A percentile compares a stretch with the other conserved stretches of the same genome.
These are phyloP conservation scores for Annulohypoxylon stygium DNA, from an alignment of 495 filamentous ascomycete species.

Conservation along the genomic window DNA sequence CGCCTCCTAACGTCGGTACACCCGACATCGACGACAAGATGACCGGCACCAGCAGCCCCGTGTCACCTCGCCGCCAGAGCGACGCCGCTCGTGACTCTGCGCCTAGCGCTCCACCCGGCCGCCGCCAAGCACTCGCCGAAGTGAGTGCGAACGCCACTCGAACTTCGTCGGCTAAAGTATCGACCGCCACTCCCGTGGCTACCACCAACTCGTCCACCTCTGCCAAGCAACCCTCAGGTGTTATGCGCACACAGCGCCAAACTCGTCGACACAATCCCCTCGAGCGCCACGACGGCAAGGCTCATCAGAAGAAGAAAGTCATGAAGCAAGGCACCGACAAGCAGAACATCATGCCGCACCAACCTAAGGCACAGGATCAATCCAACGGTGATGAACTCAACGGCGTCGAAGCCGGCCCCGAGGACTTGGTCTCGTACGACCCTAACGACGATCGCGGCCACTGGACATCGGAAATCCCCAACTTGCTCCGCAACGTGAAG, in stretches of 20 bases:
- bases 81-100: not conserved
- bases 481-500: not conserved
- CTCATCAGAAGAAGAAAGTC: not conserved
- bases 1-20: not conserved
- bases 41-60: not conserved
- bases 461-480: not conserved
- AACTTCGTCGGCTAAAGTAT: not conserved
- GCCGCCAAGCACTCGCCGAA: not conserved
- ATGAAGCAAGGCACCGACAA: not conserved
- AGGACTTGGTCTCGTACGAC: slow-evolving; percentile 23
- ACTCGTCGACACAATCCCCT: not conserved
- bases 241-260: not conserved
- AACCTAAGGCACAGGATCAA: not conserved
- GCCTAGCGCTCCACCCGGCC: not conserved
- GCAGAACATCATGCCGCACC: not conserved
- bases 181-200: not conserved
- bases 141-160: not conserved
- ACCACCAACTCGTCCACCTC: not conserved
- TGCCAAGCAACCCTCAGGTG: not conserved
- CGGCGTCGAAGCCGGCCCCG: slow-evolving; percentile 22
- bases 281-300: not conserved
- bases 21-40: not conserved
- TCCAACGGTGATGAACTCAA: not conserved
- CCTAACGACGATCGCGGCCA: not conserved
- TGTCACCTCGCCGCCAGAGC: not conserved